Base-by-base conservation (phyloP, 352 stramenopile genomes). In the Phytophthora agathidicida region DNA sequence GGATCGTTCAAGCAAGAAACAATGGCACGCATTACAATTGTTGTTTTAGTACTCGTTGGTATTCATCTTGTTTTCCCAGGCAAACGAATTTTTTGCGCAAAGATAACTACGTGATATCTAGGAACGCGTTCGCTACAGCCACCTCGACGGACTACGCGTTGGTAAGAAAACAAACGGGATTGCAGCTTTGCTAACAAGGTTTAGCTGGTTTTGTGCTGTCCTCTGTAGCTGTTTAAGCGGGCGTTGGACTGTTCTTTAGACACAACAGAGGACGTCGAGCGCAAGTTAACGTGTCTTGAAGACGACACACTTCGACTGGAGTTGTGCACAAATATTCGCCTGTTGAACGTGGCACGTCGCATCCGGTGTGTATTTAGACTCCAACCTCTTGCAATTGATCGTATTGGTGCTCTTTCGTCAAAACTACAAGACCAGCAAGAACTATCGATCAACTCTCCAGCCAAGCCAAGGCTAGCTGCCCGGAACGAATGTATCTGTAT, bases 181-280 rank as follows among this genome's bases (percentile, higher is more conserved):
- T 28, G 13, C 5, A 32, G 10, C n/a, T n/a, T n/a, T n/a, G n/a
- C n/a, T 30, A 13, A 3, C 11, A n/a, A 5, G 5, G 9, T 51
- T 17, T 22, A 37, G 23, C 20, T 14, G 5, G 0, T 19, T 42
- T 6, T n/a, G 7, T 31, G 14, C 19, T 28, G 3, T 14, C 22
- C n/a, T n/a, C n/a, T n/a, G n/a, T n/a, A 60, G 30, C 37, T 31
- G 11, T 50, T 59, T 24, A 33, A 49, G 22, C 38, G 33, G 37
- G 37, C 11, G 10, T 22, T 58, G 26, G 48, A 57, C 24, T 42
- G 46, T 44, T 23, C 46, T 8, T 14, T 44, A 3, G 22, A 20
- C n/a, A 37, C 13, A 35, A 32, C 30, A 8, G 10, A 38, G 7
- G 17, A 36, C 10, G 28, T 42, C 13, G 27, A 58, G 9, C 41